Evolutionary conservation across 805 yeast genomes (phyloP).

Genomic region (Cyberlindnera mycetangii): DNA sequence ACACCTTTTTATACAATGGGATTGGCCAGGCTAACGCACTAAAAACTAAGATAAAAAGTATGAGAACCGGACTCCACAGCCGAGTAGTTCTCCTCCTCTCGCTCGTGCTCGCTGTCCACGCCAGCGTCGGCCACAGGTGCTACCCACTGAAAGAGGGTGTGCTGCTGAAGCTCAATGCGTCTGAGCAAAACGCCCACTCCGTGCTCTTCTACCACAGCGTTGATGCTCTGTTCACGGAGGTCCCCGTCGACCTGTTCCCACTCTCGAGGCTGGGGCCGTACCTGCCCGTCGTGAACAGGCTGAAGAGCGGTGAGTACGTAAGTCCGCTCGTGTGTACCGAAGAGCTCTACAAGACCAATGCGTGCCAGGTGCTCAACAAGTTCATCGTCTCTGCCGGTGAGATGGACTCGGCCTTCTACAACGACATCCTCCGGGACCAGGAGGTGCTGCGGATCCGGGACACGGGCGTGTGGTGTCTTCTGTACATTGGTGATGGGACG

Average conservation of each 20-base stretch:
- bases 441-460: slow-evolving; percentile 1
- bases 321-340: not conserved
- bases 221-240: slow-evolving; percentile 2
- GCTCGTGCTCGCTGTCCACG: no score
- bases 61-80: no score
- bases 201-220: slow-evolving; percentile 2
- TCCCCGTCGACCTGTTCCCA: slow-evolving; percentile 1
- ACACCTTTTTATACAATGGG: not conserved
- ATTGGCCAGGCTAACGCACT: no score
- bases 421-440: not conserved
- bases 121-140: slow-evolving; percentile 1
- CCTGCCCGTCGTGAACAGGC: not conserved
- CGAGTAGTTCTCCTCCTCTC: no score
- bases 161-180: not conserved
- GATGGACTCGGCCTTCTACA: not conserved
- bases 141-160: slow-evolving; percentile 2
- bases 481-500: not conserved
- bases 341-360: not conserved
- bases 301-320: not conserved
- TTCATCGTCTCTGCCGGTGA: not conserved
- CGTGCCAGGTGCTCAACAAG: not conserved
- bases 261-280: not conserved
- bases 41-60: no score
- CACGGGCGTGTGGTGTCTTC: slow-evolving; percentile 4
- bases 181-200: not conserved